Base-by-base conservation (phyloP, 331 rosid species). In the Cydonia oblonga region DNA sequence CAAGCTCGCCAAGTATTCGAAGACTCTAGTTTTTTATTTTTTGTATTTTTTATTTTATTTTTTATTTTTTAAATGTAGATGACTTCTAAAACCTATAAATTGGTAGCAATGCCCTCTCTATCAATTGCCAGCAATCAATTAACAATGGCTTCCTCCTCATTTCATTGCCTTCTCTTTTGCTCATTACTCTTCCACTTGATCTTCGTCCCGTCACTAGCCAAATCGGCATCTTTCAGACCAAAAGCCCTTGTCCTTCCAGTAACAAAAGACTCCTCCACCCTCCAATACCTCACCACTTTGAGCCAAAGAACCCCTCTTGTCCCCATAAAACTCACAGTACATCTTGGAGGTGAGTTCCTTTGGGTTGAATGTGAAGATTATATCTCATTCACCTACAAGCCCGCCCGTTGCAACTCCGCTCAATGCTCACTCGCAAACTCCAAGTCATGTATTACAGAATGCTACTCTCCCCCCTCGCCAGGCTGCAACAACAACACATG, bases 361-460 rank as follows among this genome's bases (percentile, higher is more conserved):
- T 88, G 93, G 90, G 86, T 82, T 80, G 93, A 82, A 11, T 86
- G 90, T n/a, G 81, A 72, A 1, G 53, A 53, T 32, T 77, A 78
- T 35, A 61, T n/a, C 25, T 88, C 96, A 13, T 77, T 84, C n/a
- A 86, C 95, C 44, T 53, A 66, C 9, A 85, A 78, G 54, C 75
- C 83, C 1, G 30, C 40, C 13, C 86, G 46, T 3, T 81, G 87
- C 69, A 78, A 78, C 44, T 82, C 96, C 0, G 61, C 89, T 22
- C 83, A 77, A 9, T 90, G 96, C 84, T 71, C 83, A 0, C 82
- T 85, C 0, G 81, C 86, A 11, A 71, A 69, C n/a, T 25, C 77
- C 29, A 64, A 30, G 26, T 5, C 4, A 6, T 72, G 81, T 19
- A 19, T 16, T 1, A 19, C 16, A 25, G 64, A 69, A 15, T 78